phyloP scores from a whole-genome alignment of 768 basidiomycete species.

The Mycena capillaripes region DNA sequence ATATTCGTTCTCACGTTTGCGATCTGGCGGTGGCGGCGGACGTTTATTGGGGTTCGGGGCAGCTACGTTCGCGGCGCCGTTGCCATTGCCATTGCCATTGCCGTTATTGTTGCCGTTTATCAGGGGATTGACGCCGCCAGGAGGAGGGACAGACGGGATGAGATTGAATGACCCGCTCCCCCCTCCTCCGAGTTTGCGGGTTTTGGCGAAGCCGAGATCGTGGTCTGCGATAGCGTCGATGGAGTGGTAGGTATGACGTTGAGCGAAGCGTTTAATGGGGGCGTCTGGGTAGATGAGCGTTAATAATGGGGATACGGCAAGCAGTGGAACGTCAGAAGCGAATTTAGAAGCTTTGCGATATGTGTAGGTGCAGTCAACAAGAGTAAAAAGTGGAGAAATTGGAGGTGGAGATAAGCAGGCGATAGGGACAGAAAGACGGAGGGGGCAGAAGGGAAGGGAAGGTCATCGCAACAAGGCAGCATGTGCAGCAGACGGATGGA shows the following conservation, averaged over 20 bases:
- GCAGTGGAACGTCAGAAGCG: too few species aligned
- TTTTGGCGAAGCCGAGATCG: too few species aligned
- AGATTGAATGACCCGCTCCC: too few species aligned
- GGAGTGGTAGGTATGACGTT: too few species aligned
- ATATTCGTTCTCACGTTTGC: constrained; percentile 57
- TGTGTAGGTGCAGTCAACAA: too few species aligned
- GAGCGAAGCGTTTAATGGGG: neutral
- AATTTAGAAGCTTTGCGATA: too few species aligned
- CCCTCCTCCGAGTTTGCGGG: too few species aligned
- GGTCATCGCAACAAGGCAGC: too few species aligned
- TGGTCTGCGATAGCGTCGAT: too few species aligned
- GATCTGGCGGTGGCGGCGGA: constrained; percentile 50
- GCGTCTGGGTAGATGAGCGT: neutral
- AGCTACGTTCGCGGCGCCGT: neutral
- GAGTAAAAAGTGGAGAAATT: neutral
- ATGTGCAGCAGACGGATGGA: neutral
- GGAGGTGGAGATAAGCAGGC: neutral
- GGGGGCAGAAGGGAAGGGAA: neutral
- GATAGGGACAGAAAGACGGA: neutral
- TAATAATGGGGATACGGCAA: neutral
- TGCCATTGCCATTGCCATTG: neutral
- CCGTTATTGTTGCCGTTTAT: neutral
- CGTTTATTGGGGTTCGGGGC: constrained; percentile 42
- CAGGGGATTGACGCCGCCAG: too few species aligned
- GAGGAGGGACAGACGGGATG: neutral